These are phyloP conservation scores for Hemisphaericaspora nanyangensis DNA, from an alignment of 805 yeast genomes.

Conservation along the genomic window DNA sequence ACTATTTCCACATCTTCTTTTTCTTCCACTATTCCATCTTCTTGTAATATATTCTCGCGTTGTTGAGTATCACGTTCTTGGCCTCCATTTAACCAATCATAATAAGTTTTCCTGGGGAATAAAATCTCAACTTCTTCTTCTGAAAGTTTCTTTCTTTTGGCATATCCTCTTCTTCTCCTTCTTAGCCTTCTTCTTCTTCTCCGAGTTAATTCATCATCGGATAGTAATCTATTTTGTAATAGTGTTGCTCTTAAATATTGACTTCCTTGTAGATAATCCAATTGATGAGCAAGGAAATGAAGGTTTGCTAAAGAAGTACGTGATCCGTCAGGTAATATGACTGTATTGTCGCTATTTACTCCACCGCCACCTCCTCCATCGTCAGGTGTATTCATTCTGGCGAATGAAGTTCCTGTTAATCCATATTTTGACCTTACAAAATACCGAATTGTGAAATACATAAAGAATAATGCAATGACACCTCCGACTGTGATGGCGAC, in stretches of 20 bases:
- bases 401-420: slow-evolving; percentile 40
- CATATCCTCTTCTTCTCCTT: slow-evolving; percentile 34
- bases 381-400: slow-evolving; percentile 14
- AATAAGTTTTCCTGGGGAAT: slow-evolving; percentile 56
- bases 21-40: slow-evolving; percentile 18
- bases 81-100: slow-evolving; percentile 61
- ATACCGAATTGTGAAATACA: slow-evolving; percentile 60
- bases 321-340: neutral
- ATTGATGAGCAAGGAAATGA: slow-evolving; percentile 30
- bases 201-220: slow-evolving; percentile 25
- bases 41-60: slow-evolving; percentile 43
- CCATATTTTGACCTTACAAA: slow-evolving; percentile 57
- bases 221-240: slow-evolving; percentile 15
- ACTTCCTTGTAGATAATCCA: slow-evolving; percentile 31
- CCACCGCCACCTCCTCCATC: no score
- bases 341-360: neutral
- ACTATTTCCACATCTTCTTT: neutral
- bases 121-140: slow-evolving; percentile 56
- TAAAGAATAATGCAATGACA: slow-evolving; percentile 49
- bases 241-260: slow-evolving; percentile 17
- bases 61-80: slow-evolving; percentile 45
- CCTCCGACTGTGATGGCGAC: slow-evolving; percentile 62
- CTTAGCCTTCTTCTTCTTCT: slow-evolving; percentile 33
- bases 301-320: slow-evolving; percentile 2
- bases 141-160: slow-evolving; percentile 49